Percentiles rank a stretch among this genome's conserved stretches.
Conservation (phyloP, 805 yeast genomes). For the Zygoascus ofunaensis region DNA sequence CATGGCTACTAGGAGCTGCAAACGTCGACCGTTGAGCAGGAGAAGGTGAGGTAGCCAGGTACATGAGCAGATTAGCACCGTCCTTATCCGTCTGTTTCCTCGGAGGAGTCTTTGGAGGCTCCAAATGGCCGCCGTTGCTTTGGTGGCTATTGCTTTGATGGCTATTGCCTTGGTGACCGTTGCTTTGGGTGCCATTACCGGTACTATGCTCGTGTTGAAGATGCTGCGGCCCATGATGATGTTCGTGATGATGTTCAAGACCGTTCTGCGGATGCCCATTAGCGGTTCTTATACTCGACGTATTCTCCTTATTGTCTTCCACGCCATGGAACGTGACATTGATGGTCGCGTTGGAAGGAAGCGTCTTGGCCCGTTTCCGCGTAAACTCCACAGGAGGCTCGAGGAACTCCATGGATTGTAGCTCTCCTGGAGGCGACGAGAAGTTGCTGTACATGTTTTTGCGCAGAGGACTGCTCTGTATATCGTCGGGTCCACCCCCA, state of each 20-base stretch:
- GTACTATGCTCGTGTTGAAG: background rate
- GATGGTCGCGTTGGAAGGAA: background rate
- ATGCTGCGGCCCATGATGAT: too few relatives aligned
- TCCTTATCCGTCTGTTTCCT: conserved; percentile 31
- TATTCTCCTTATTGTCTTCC: background rate
- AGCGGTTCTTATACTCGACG: too few relatives aligned
- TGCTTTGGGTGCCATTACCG: background rate
- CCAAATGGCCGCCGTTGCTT: conserved; percentile 16
- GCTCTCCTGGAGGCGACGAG: background rate
- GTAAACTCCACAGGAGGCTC: conserved; percentile 4
- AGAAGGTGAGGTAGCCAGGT: conserved; percentile 75
- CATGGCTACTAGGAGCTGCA: conserved; percentile 4
- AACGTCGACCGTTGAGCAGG: conserved; percentile 34
- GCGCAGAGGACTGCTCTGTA: background rate
- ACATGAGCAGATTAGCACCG: conserved; percentile 77
- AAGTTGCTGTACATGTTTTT: background rate
- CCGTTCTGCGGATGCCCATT: background rate
- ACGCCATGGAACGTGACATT: background rate
- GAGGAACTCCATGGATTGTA: background rate
- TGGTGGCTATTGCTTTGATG: conserved; percentile 6
- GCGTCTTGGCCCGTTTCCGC: conserved; percentile 1
- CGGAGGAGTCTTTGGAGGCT: conserved; percentile 25
- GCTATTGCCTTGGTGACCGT: conserved; percentile 16
- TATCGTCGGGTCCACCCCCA: background rate
- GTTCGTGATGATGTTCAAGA: too few relatives aligned